phyloP scores from a whole-genome alignment of 2,329 filamentous ascomycete genomes.

The Pseudodiploospora longispora region DNA sequence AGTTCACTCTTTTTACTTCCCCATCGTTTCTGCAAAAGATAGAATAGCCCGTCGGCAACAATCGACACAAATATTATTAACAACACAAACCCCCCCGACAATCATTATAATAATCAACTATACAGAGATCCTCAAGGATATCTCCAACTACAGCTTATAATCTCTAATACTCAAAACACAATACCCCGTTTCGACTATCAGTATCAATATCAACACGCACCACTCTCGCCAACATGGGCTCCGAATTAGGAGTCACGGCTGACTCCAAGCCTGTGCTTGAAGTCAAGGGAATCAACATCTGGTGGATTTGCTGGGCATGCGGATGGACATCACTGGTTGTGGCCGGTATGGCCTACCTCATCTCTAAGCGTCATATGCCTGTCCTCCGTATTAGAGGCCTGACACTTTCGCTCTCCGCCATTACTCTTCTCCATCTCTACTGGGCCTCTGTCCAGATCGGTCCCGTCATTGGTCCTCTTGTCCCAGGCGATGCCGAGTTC shows the following conservation, averaged over 20 bases:
- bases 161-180: no score
- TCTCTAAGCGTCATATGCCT: slow-evolving; percentile 25
- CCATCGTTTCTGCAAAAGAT: no score
- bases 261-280: slow-evolving; percentile 10
- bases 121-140: no score
- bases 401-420: slow-evolving; percentile 29
- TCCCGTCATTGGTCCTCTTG: slow-evolving; percentile 26
- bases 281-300: slow-evolving; percentile 25
- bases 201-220: no score
- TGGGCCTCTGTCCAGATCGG: slow-evolving; percentile 31
- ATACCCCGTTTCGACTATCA: no score
- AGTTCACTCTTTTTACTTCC: no score
- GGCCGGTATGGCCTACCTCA: slow-evolving; percentile 31
- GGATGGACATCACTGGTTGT: slow-evolving; percentile 28
- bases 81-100: no score
- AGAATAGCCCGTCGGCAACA: no score
- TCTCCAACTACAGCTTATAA: no score
- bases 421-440: slow-evolving; percentile 32
- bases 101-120: no score
- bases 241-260: slow-evolving; percentile 16
- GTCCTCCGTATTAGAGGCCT: slow-evolving; percentile 33
- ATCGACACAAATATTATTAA: no score
- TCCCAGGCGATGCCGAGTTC: slow-evolving; percentile 45
- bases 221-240: slow-evolving; percentile 14
- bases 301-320: slow-evolving; percentile 23